Percentiles rank a stretch among this genome's conserved stretches.
phyloP scores from a whole-genome alignment of 225 moss, liverwort and hornwort genomes.

The Pleurozium schreberi region DNA sequence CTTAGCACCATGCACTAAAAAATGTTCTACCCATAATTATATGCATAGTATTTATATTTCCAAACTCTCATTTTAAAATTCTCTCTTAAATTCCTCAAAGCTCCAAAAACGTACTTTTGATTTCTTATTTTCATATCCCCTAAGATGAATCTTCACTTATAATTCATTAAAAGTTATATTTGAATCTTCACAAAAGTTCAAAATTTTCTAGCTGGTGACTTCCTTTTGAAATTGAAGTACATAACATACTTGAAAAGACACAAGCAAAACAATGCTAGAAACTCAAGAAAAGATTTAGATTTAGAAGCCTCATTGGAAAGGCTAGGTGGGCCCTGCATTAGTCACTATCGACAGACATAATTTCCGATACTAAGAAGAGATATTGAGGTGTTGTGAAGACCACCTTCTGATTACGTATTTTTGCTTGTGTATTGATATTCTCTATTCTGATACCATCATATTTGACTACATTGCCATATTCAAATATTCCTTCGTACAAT shows the following conservation, averaged over 20 bases:
- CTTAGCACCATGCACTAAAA: no score
- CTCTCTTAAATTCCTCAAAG: no score
- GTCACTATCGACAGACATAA: neutral
- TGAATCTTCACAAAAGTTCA: neutral
- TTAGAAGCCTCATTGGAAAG: neutral
- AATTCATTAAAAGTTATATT: neutral
- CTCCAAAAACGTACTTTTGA: no score
- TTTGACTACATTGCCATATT: neutral
- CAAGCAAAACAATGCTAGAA: no score
- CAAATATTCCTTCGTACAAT: neutral
- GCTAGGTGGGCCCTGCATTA: neutral
- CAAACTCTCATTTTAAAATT: neutral
- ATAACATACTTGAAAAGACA: no score
- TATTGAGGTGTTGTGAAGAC: neutral
- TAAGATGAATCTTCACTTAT: no score
- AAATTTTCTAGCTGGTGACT: neutral
- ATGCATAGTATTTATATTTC: neutral
- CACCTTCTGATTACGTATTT: no score
- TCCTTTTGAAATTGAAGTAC: neutral
- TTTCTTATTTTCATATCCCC: no score
- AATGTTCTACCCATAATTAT: no score
- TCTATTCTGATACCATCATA: no score
- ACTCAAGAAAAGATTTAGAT: neutral
- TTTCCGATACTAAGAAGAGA: neutral
- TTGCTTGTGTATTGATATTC: fast-evolving